phyloP scores from a whole-genome alignment of 495 filamentous ascomycete species.

The Aspergillus hancockii region DNA sequence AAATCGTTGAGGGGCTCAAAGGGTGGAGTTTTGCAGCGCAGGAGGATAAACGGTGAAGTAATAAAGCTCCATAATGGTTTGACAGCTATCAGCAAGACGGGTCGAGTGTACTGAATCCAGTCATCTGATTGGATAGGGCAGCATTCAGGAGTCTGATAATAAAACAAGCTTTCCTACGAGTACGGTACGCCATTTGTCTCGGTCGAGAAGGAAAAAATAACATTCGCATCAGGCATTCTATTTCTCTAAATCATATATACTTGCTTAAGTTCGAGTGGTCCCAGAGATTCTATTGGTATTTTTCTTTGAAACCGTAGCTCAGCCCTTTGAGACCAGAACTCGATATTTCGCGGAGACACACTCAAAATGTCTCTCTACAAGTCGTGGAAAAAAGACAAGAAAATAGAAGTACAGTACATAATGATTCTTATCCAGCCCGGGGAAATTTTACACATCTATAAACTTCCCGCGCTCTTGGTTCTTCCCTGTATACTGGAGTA shows the following conservation, averaged over 20 bases:
- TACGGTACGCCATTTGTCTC: slow-evolving; percentile 2
- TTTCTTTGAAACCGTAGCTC: background rate
- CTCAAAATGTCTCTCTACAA: too few species aligned
- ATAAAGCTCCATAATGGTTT: background rate
- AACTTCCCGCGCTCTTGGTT: too few species aligned
- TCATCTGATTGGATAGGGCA: slow-evolving; percentile 2
- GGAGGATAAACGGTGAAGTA: slow-evolving; percentile 4
- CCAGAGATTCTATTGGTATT: background rate
- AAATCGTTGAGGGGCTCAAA: background rate
- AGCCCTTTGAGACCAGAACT: too few species aligned
- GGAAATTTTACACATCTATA: too few species aligned
- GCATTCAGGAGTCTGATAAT: background rate
- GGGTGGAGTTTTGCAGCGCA: background rate
- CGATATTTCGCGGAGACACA: too few species aligned
- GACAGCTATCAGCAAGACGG: background rate
- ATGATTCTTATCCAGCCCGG: too few species aligned
- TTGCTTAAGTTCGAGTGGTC: background rate
- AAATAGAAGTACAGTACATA: too few species aligned
- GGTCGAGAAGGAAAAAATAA: background rate
- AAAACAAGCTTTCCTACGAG: slow-evolving; percentile 1
- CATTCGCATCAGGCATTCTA: background rate
- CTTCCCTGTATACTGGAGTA: too few species aligned
- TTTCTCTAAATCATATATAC: background rate
- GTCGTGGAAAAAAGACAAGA: too few species aligned
- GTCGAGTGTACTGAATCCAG: background rate